Base-by-base conservation (phyloP, 2,329 filamentous ascomycete genomes). In the Aspergillus ochraceoroseus region DNA sequence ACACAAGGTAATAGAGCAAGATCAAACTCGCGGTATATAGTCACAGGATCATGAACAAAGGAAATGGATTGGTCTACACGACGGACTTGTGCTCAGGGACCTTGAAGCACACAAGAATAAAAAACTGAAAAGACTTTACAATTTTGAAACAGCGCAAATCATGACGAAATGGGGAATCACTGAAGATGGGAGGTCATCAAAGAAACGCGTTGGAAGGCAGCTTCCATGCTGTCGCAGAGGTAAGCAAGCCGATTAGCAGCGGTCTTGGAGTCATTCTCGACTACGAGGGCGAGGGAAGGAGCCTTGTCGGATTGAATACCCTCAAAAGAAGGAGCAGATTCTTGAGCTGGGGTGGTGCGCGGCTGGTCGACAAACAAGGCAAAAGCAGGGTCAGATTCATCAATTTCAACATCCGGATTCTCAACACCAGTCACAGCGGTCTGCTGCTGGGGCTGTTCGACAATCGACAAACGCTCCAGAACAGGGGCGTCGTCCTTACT, bases 251-350 rank as follows among this genome's bases (percentile, higher is more conserved):
- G 59, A 35, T 46, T 55, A 43, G 57, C 50, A 8, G 53, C 49
- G 17, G 54, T 47, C 31, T 47, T 53, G 9, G 54, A 42, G 7
- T 61, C 55, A 12, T 52, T 47, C 27, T 60, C 70, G 40, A 84
- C 75, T 19, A 85, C 68, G n/a, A 88, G 72, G 50, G 84, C 77
- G 53, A 77, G 79, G 33, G 76, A 73, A 9, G 76, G 68, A 2
- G 74, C 66, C 71, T 89, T 89, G 53, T 84, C 80, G 1, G 75
- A 59, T 45, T 75, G 69, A 44, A 85, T 67, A 25, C 74, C 75
- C 32, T 73, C 74, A 41, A 71, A 67, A 7, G 62, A 51, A 19
- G 63, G 55, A 18, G 54, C 43, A 8, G 55, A 28, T 19, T 58
- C 50, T 30, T 45, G 66, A 42, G 26, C 17, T 7, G 39, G 17